A percentile compares a stretch with the other conserved stretches of the same genome.
phyloP scores from a whole-genome alignment of 495 filamentous ascomycete genomes.

The Hypoxylon crocopeplum region DNA sequence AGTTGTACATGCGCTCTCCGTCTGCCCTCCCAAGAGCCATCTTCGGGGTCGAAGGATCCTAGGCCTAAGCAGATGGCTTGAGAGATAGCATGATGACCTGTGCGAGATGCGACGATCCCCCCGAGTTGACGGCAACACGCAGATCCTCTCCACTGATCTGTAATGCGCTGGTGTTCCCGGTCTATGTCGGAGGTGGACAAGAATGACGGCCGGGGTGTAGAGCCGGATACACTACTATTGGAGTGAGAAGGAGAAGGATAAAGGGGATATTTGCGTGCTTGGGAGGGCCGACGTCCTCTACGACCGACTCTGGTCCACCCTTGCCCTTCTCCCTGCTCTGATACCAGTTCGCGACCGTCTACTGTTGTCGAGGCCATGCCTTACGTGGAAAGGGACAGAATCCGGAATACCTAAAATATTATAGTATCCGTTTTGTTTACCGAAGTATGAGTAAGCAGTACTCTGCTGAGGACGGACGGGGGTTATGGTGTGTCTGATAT shows the following conservation, averaged over 20 bases:
- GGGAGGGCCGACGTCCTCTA: slow-evolving; percentile 9
- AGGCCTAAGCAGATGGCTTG: slow-evolving; percentile 53
- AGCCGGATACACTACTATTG: background rate
- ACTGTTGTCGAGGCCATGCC: background rate
- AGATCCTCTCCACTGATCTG: slow-evolving; percentile 30
- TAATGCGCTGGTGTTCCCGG: slow-evolving; percentile 28
- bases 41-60: slow-evolving; percentile 52
- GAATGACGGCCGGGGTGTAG: slow-evolving; percentile 3
- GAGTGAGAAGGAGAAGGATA: background rate
- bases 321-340: slow-evolving; percentile 8
- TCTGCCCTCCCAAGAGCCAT: slow-evolving; percentile 41
- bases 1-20: slow-evolving; percentile 61
- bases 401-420: too few species aligned
- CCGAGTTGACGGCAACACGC: slow-evolving; percentile 17
- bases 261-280: background rate
- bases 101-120: slow-evolving; percentile 20
- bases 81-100: slow-evolving; percentile 22
- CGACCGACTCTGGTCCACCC: slow-evolving; percentile 33
- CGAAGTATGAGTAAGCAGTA: too few species aligned
- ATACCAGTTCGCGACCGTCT: background rate
- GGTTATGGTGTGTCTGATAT: too few species aligned
- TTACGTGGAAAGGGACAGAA: too few species aligned
- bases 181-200: slow-evolving; percentile 30
- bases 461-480: too few species aligned
- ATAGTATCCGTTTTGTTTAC: too few species aligned